Conservation (phyloP, 306 rosid genomes). For the Vigna unguiculata region DNA sequence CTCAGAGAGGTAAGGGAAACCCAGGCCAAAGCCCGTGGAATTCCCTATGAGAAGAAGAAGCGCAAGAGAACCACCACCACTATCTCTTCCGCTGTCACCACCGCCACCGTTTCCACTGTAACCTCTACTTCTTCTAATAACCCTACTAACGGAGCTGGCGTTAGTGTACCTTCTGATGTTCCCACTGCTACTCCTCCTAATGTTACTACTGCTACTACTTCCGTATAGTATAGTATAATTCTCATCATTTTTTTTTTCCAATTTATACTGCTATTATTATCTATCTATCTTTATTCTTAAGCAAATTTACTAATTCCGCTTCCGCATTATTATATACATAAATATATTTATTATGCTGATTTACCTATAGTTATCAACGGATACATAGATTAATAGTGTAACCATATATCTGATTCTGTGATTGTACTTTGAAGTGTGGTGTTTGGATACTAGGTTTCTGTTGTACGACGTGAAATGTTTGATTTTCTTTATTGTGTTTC, state of each 20-base stretch:
- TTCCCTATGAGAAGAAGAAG: conserved; percentile 94
- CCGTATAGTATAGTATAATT: conserved; percentile 65
- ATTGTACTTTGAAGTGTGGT: background rate
- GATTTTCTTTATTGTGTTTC: background rate
- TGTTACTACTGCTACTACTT: background rate
- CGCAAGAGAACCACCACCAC: conserved; percentile 63
- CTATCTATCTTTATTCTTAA: conserved; percentile 35
- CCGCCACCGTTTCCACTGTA: background rate
- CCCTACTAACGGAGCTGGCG: background rate
- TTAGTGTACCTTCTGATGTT: conserved; percentile 13
- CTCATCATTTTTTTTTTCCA: background rate
- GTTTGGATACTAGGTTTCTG: conserved; percentile 25
- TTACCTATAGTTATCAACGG: conserved; percentile 41
- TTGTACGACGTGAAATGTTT: background rate
- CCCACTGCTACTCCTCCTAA: conserved; percentile 42
- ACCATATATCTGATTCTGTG: background rate
- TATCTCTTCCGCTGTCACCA: conserved; percentile 14
- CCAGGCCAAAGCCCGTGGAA: conserved; percentile 93
- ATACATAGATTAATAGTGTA: background rate
- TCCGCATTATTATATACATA: conserved; percentile 35
- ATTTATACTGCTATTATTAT: background rate
- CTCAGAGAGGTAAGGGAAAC: conserved; percentile 83
- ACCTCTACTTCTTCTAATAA: background rate
- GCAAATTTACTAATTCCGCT: conserved; percentile 50
- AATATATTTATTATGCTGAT: conserved; percentile 44